Evolutionary conservation across 1,139 yeast genomes (phyloP).

Genomic region (Blastobotrys persicus): DNA sequence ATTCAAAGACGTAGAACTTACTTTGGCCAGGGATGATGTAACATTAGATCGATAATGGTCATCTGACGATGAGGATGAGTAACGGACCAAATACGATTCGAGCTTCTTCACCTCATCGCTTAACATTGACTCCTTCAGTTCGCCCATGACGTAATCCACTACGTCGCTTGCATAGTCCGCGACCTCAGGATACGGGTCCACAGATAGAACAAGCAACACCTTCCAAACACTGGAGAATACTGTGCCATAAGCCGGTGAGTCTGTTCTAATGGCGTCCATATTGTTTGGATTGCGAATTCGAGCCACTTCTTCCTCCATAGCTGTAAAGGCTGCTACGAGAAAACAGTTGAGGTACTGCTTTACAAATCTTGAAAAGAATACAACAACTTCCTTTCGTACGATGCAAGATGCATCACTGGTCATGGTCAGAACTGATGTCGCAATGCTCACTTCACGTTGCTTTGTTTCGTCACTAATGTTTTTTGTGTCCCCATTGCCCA

Average conservation of each 20-base stretch:
- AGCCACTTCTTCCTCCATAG: constrained; percentile 76
- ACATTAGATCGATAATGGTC: not conserved
- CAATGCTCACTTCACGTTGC: constrained; percentile 44
- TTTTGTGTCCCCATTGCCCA: constrained; percentile 40
- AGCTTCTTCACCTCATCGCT: constrained; percentile 31
- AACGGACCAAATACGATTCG: constrained; percentile 11
- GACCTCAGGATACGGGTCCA: constrained; percentile 88
- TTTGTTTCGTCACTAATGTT: constrained; percentile 36
- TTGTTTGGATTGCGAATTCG: constrained; percentile 59
- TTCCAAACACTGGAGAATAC: constrained; percentile 89
- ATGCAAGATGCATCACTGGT: constrained; percentile 86
- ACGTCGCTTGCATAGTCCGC: constrained; percentile 69
- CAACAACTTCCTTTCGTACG: constrained; percentile 81
- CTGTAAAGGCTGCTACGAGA: constrained; percentile 82
- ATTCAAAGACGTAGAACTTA: constrained; percentile 5
- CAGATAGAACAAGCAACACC: constrained; percentile 71
- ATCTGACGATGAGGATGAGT: not conserved
- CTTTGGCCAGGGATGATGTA: constrained; percentile 16
- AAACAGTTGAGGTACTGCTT: constrained; percentile 70
- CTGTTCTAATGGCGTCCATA: constrained; percentile 48
- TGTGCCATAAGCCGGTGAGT: constrained; percentile 73
- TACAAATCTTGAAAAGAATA: constrained; percentile 73
- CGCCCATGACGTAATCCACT: constrained; percentile 69
- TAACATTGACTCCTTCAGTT: constrained; percentile 61
- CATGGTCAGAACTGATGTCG: constrained; percentile 46